Evolutionary conservation across 2,329 filamentous ascomycete species (phyloP).

Genomic region (Clonostachys solani): DNA sequence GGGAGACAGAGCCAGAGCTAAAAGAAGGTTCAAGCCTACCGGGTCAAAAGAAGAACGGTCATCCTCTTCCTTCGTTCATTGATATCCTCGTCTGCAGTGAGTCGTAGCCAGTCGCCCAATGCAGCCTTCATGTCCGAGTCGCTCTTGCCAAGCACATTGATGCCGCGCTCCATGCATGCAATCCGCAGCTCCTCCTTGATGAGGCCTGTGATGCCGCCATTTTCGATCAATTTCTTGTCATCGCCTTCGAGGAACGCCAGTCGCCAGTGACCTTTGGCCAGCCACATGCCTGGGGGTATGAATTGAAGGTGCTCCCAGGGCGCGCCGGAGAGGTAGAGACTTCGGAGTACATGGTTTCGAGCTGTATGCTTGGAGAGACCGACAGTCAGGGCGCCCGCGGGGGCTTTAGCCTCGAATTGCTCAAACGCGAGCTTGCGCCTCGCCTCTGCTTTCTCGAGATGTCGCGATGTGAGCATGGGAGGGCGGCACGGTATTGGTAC

Average conservation of each 20-base stretch:
- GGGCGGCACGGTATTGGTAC: conserved; percentile 83
- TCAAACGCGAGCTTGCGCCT: conserved; percentile 46
- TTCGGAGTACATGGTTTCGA: conserved; percentile 32
- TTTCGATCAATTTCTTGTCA: conserved; percentile 61
- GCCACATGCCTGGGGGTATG: conserved; percentile 46
- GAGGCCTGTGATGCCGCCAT: conserved; percentile 55
- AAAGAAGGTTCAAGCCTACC: conserved; percentile 19
- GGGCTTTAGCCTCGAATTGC: conserved; percentile 23
- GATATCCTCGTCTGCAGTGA: conserved; percentile 30
- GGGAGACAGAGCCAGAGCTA: neutral
- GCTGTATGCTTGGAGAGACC: conserved; percentile 20
- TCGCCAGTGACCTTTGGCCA: conserved; percentile 43
- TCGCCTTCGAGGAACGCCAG: conserved; percentile 66
- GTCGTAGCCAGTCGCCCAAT: conserved; percentile 43
- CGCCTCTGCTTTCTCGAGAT: conserved; percentile 50
- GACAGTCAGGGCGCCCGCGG: conserved; percentile 27
- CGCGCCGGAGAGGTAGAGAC: conserved; percentile 36
- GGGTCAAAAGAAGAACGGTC: conserved; percentile 33
- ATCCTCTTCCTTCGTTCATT: conserved; percentile 29
- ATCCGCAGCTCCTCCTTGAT: conserved; percentile 61
- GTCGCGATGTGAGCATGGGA: conserved; percentile 63
- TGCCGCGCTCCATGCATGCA: conserved; percentile 67
- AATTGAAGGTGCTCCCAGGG: conserved; percentile 39
- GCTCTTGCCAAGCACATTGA: conserved; percentile 51
- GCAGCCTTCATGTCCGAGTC: conserved; percentile 49